A percentile compares a stretch with the other conserved stretches of the same genome.
Conservation (phyloP, 2,329 filamentous ascomycete genomes). For the Epichloe sp. region DNA sequence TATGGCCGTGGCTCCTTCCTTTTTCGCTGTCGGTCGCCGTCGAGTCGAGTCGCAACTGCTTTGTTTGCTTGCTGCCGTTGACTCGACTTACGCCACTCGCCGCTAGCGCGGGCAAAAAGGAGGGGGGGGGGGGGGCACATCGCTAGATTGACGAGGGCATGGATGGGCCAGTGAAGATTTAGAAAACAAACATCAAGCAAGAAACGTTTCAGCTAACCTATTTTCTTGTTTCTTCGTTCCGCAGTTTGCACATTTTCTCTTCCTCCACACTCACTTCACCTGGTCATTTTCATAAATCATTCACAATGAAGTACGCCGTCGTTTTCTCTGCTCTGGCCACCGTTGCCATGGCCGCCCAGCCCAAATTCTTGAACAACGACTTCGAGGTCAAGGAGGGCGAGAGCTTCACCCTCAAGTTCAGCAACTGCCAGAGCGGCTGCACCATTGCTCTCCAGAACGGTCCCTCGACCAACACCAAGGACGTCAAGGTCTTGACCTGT, state of each 20-base stretch:
- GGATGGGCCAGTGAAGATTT: background rate
- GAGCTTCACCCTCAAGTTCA: conserved; percentile 20
- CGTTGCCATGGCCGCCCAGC: conserved; percentile 16
- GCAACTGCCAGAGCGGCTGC: conserved; percentile 20
- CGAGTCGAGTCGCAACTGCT: background rate
- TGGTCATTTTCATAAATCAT: background rate
- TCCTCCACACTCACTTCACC: background rate
- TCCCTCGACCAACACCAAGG: conserved; percentile 14
- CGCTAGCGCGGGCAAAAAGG: too few relatives aligned
- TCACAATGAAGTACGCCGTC: conserved; percentile 25
- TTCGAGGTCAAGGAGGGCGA: conserved; percentile 17
- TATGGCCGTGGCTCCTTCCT: background rate
- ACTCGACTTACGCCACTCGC: background rate
- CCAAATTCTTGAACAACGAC: conserved; percentile 19
- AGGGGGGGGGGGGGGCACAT: background rate
- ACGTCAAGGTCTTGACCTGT: conserved; percentile 20
- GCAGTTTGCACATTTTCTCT: background rate
- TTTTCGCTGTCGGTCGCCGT: background rate
- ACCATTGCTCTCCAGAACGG: conserved; percentile 23
- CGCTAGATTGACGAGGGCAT: background rate
- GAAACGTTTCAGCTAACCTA: background rate
- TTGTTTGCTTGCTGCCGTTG: background rate
- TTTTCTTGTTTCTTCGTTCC: background rate
- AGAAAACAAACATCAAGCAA: background rate
- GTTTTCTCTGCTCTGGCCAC: conserved; percentile 18